These are phyloP conservation scores for Manihot esculenta DNA, from an alignment of 441 rosid genomes.

Conservation along the genomic window DNA sequence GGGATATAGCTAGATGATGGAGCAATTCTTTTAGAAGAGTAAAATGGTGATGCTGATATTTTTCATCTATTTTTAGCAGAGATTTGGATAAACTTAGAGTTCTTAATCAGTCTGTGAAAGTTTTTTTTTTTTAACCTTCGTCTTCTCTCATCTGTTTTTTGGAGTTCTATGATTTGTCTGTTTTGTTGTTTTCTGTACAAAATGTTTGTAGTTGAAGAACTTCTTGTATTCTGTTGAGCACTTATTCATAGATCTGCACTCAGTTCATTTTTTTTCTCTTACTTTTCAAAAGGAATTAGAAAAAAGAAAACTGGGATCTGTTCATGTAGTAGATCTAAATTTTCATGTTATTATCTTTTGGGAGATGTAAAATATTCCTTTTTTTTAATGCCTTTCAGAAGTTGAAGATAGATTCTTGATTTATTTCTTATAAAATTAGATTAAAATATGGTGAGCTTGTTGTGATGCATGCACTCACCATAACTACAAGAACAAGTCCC, in stretches of 20 bases:
- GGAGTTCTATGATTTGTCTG: slow-evolving; percentile 40
- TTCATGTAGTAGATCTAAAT: background rate
- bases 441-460: background rate
- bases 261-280: background rate
- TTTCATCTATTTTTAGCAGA: slow-evolving; percentile 21
- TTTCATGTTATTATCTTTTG: slow-evolving; percentile 8
- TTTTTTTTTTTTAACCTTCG: slow-evolving; percentile 12
- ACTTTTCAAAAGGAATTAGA: background rate
- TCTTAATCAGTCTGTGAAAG: slow-evolving; percentile 12
- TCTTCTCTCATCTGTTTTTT: too few species aligned
- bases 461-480: background rate
- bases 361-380: slow-evolving; percentile 14
- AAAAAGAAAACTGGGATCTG: background rate
- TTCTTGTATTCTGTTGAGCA: slow-evolving; percentile 20
- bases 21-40: slow-evolving; percentile 8
- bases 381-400: background rate
- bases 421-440: too few species aligned
- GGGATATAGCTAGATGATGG: slow-evolving; percentile 29
- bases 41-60: slow-evolving; percentile 15
- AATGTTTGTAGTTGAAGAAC: slow-evolving; percentile 40
- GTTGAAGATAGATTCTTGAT: background rate
- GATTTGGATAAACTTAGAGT: slow-evolving; percentile 22
- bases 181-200: slow-evolving; percentile 39
- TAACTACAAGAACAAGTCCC: background rate
- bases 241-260: slow-evolving; percentile 22